Evolutionary conservation across 768 basidiomycete genomes (phyloP).

Genomic region (Mycena kentingensis): DNA sequence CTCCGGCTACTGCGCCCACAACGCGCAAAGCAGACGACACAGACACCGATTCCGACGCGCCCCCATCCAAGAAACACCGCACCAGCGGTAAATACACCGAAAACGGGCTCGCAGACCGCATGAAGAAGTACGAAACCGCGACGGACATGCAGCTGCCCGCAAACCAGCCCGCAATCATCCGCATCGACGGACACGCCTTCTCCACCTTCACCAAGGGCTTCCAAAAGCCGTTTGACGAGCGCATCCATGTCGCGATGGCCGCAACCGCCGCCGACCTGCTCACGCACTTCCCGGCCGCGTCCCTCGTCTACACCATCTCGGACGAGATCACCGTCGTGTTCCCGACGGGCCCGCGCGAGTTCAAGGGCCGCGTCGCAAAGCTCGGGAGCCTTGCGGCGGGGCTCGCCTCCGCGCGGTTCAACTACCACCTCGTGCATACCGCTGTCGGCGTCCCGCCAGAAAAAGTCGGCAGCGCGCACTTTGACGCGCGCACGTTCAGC

Average conservation of each 20-base stretch:
- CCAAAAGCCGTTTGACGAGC: conserved; percentile 20
- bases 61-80: too few relatives aligned
- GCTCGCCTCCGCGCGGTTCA: conserved; percentile 18
- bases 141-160: conserved; percentile 13
- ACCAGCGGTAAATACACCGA: neutral
- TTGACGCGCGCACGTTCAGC: conserved; percentile 17
- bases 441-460: neutral
- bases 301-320: conserved; percentile 20
- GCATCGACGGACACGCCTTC: conserved; percentile 20
- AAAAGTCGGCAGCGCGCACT: conserved; percentile 17
- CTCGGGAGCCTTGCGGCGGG: conserved; percentile 16
- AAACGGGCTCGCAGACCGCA: conserved; percentile 12
- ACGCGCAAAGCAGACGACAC: too few relatives aligned
- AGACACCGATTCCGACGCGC: too few relatives aligned
- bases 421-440: conserved; percentile 11
- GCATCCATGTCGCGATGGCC: conserved; percentile 19
- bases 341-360: conserved; percentile 6
- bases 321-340: conserved; percentile 22
- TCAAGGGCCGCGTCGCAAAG: conserved; percentile 18
- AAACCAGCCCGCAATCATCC: conserved; percentile 16
- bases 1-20: too few relatives aligned
- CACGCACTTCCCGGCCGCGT: conserved; percentile 15
- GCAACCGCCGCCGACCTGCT: conserved; percentile 14
- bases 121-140: conserved; percentile 17
- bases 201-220: conserved; percentile 20